These are phyloP conservation scores for Tulasnella sp. DNA, from an alignment of 768 basidiomycete species.

Conservation along the genomic window DNA sequence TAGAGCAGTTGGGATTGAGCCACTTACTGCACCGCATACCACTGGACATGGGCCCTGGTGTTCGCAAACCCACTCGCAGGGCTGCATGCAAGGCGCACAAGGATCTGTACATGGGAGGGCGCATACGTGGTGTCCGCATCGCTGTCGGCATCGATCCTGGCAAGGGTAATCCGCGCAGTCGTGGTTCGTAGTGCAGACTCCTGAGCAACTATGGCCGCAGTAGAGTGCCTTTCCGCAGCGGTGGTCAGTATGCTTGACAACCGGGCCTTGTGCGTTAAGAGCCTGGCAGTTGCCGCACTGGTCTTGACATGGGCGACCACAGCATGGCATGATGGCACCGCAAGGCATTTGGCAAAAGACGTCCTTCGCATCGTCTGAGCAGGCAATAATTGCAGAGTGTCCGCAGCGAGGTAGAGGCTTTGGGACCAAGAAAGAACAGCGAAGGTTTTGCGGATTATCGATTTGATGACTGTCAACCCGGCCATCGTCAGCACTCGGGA, in stretches of 20 bases:
- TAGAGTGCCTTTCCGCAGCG: conserved; percentile 56
- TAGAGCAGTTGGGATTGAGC: too few relatives aligned
- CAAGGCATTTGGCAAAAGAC: conserved; percentile 52
- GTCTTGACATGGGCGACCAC: conserved; percentile 54
- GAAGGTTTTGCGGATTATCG: conserved; percentile 51
- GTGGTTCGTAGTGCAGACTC: conserved; percentile 55
- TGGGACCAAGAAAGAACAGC: conserved; percentile 50
- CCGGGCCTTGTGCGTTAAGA: conserved; percentile 36
- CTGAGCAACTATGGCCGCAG: conserved; percentile 60
- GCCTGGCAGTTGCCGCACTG: conserved; percentile 56
- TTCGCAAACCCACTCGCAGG: conserved; percentile 62
- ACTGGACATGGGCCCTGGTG: conserved; percentile 59
- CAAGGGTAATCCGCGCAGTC: conserved; percentile 53
- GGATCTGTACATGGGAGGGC: conserved; percentile 53
- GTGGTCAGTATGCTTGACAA: conserved; percentile 51
- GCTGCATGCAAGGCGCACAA: conserved; percentile 65
- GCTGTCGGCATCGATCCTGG: conserved; percentile 54
- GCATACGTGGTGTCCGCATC: conserved; percentile 60
- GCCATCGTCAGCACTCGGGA: conserved; percentile 39
- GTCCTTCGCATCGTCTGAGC: conserved; percentile 51
- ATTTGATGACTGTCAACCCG: conserved; percentile 48
- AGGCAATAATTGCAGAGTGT: conserved; percentile 54
- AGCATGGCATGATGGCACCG: conserved; percentile 54
- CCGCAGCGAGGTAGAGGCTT: conserved; percentile 59
- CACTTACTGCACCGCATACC: conserved; percentile 48